Base-by-base conservation (phyloP, 805 yeast species). In the Jamesozyma gamospora region DNA sequence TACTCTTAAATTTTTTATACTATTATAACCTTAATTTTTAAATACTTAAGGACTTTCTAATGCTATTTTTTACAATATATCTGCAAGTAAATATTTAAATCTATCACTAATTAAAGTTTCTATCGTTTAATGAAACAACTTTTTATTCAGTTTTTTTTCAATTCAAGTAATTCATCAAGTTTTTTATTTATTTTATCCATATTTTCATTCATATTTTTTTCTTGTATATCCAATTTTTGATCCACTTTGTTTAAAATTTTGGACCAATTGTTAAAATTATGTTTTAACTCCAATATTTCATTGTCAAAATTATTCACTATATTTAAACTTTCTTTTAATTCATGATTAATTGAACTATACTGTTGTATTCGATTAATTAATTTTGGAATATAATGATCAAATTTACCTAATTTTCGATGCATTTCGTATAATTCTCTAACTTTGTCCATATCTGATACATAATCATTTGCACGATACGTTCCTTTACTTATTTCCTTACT, bases 351-450 rank as follows among this genome's bases (percentile, higher is more conserved):
- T 1, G 41, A 50, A 32, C 50, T 47, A 17, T 61, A 31, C 0
- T 58, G 43, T 35, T 51, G 50, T 14, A 62, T 28, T 25, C 65
- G 44, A 24, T 53, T 47, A 12, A 56, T 36, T 1, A 61, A 34
- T 3, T 43, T 44, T 1, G 65, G 65, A 1, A 62, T 29, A 11
- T 49, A 49, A 7, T 50, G 34, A 21, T 39, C 40, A 4, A 55
- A 43, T 2, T 41, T 30, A 12, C 43, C 43, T 26, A 55, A 50
- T 3, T 38, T 46, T 1, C 36, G 44, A 43, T 53, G 57, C n/a
- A 13, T 14, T 3, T 29, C 28, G 14, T 29, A 28, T 13, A 28
- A 14, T 25, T 17, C n/a, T 11, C 11, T 16, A n/a, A 28, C 25
- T 30, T 29, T 36, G n/a, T 14, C 11, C 12, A 6, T 18, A 10